Percentiles rank a stretch among this genome's conserved stretches.
These are phyloP conservation scores for Bryoglossum gracile DNA, from an alignment of 495 filamentous ascomycete species.

Conservation along the genomic window DNA sequence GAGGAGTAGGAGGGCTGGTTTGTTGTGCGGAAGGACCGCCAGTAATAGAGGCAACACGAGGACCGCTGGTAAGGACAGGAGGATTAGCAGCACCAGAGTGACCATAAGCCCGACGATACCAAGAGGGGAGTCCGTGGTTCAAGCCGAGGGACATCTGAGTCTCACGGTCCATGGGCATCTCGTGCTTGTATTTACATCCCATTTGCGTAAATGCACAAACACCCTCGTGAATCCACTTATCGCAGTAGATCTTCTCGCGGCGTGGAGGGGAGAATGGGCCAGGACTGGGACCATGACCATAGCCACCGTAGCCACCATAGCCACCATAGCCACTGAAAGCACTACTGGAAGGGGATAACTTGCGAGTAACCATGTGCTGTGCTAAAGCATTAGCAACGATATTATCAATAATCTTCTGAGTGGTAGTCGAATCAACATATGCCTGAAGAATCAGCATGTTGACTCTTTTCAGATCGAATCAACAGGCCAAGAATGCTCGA, in stretches of 20 bases:
- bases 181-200: slow-evolving; percentile 80
- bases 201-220: slow-evolving; percentile 78
- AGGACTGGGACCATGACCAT: background rate
- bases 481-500: too few relatives aligned
- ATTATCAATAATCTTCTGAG: slow-evolving; percentile 16
- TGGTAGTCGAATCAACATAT: background rate
- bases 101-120: slow-evolving; percentile 37
- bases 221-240: slow-evolving; percentile 78
- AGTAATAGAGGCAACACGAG: too few relatives aligned
- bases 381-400: slow-evolving; percentile 13
- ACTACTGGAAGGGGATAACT: background rate
- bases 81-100: too few relatives aligned
- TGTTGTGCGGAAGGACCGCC: background rate
- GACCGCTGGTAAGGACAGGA: too few relatives aligned
- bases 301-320: too few relatives aligned
- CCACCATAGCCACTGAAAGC: too few relatives aligned
- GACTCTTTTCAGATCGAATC: too few relatives aligned
- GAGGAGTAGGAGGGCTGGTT: background rate
- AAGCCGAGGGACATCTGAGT: slow-evolving; percentile 58
- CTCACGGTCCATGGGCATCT: slow-evolving; percentile 61
- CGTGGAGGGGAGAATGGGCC: background rate
- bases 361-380: too few relatives aligned
- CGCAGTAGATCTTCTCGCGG: slow-evolving; percentile 67
- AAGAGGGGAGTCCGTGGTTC: slow-evolving; percentile 42
- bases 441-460: background rate